Conservation (phyloP, 2,329 filamentous ascomycete genomes). For the Fusarium heterosporum region DNA sequence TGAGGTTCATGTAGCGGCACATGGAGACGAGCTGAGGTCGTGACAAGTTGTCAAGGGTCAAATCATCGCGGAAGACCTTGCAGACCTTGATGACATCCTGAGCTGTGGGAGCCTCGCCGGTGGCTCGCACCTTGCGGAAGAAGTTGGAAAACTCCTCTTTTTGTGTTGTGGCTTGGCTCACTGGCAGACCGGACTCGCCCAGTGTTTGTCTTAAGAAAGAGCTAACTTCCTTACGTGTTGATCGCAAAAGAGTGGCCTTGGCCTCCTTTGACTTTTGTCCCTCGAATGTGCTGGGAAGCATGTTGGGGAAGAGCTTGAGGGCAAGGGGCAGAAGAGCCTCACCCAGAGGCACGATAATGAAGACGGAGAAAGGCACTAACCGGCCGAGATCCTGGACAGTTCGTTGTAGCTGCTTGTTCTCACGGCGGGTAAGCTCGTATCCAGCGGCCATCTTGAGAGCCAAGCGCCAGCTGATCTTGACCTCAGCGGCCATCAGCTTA, state of each 20-base stretch:
- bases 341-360: constrained; percentile 95
- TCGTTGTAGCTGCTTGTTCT: constrained; percentile 90
- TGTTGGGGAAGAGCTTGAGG: constrained; percentile 94
- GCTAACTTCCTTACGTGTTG: constrained; percentile 93
- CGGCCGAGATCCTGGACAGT: constrained; percentile 95
- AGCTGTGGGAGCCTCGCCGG: constrained; percentile 87
- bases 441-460: constrained; percentile 98
- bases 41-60: constrained; percentile 96
- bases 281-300: constrained; percentile 97
- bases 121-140: constrained; percentile 94
- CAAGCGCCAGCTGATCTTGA: constrained; percentile 90
- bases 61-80: constrained; percentile 98
- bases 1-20: constrained; percentile 98
- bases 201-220: constrained; percentile 88
- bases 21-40: constrained; percentile 96
- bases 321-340: constrained; percentile 92
- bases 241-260: constrained; percentile 84
- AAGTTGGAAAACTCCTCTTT: constrained; percentile 96
- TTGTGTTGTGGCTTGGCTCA: constrained; percentile 85
- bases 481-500: constrained; percentile 90
- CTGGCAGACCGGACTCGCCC: constrained; percentile 90
- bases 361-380: constrained; percentile 94
- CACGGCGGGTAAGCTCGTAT: constrained; percentile 94
- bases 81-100: constrained; percentile 98
- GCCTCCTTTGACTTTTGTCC: constrained; percentile 89